Base-by-base conservation (phyloP, 2,329 filamentous ascomycete species). In the Leptographium lundbergii region DNA sequence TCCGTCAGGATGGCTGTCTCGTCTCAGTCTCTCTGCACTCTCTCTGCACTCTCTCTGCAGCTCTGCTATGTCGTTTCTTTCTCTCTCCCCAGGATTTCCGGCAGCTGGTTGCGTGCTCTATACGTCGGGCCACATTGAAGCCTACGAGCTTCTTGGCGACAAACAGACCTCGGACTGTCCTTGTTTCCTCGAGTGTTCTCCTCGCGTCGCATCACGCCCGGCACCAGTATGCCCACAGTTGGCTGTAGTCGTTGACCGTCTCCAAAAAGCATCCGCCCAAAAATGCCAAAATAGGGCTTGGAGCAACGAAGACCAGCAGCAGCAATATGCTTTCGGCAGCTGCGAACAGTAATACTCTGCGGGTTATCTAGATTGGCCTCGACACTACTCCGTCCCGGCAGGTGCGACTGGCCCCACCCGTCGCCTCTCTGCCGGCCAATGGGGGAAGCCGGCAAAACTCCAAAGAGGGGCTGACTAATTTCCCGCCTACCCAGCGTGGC, bases 341-440 rank as follows among this genome's bases (percentile, higher is more conserved):
- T 54, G 29, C 51, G 51, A 54, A 36, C 51, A 13, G 4, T 14
- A 29, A 32, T 29, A 32, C 27, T 32, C 27, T 24, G 19, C 51
- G 51, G 51, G 51, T 54, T 54, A 54, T 54, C 51, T 54, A 54
- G 51, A 54, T 54, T 54, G 13, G 29, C 51, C 51, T 36, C 51
- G 27, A 11, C 19, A 25, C n/a, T 24, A 24, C 27, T n/a, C n/a
- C n/a, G 7, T 29, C 4, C 14, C 48, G 48, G 48, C 48, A 51
- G 17, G 48, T 27, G 24, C 48, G 25, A 27, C 22, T 10, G 24
- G 10, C 48, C 13, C 24, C 48, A 25, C 22, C 5, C 25, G 7
- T n/a, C 17, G 17, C 6, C 6, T 5, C 14, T 7, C 48, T 14
- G 24, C 29, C 39, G 25, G 25, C 48, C 25, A 51, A 29, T 51